phyloP scores from a whole-genome alignment of 2,329 filamentous ascomycete species.

The Penicillium sp. region DNA sequence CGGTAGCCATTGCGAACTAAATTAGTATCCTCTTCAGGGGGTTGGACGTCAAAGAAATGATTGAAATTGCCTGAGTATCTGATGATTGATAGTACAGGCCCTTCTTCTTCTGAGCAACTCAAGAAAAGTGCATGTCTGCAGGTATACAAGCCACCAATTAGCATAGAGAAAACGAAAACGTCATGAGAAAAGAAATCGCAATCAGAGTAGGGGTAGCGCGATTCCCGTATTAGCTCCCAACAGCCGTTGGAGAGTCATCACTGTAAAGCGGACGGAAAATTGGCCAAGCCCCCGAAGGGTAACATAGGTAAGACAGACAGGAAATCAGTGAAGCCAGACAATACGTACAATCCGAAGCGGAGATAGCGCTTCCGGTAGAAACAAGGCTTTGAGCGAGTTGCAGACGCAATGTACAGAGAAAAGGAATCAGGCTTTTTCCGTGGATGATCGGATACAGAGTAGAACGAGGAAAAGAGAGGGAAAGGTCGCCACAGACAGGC shows the following conservation, averaged over 20 bases:
- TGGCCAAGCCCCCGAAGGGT: slow-evolving; percentile 12
- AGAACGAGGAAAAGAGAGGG: neutral
- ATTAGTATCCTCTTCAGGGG: slow-evolving; percentile 21
- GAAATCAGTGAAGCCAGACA: slow-evolving; percentile 19
- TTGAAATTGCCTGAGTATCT: slow-evolving; percentile 37
- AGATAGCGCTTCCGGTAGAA: slow-evolving; percentile 14
- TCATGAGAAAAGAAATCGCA: neutral
- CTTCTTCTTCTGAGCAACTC: slow-evolving; percentile 30
- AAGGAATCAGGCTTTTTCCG: neutral
- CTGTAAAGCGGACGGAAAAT: slow-evolving; percentile 3
- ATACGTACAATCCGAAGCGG: slow-evolving; percentile 43
- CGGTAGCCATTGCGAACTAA: slow-evolving; percentile 48
- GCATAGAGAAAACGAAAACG: slow-evolving; percentile 29
- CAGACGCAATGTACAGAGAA: slow-evolving; percentile 18
- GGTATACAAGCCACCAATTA: slow-evolving; percentile 36
- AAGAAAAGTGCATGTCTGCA: slow-evolving; percentile 47
- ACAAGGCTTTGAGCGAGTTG: slow-evolving; percentile 11
- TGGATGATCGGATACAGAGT: neutral
- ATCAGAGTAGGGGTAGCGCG: neutral
- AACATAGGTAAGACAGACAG: slow-evolving; percentile 8
- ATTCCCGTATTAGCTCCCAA: neutral
- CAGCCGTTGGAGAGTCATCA: neutral
- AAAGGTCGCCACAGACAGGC: neutral
- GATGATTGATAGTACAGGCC: slow-evolving; percentile 37
- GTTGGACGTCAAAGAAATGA: slow-evolving; percentile 26